phyloP scores from a whole-genome alignment of 2,329 filamentous ascomycete genomes.

The Sodiomyces alkalinus region DNA sequence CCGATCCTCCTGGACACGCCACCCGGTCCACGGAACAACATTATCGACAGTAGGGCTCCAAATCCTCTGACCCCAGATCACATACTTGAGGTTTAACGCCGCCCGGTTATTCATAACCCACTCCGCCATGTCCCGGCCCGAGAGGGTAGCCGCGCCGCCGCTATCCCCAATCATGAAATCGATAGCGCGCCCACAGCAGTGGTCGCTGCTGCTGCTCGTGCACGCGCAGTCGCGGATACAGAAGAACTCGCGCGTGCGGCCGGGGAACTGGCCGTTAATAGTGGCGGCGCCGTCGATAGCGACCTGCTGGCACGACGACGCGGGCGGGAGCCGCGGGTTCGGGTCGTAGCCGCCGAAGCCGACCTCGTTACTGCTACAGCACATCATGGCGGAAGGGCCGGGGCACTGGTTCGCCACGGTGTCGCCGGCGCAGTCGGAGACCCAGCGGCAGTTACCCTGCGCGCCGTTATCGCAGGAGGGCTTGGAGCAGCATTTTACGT shows the following conservation, averaged over 20 bases:
- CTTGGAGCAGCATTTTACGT: slow-evolving; percentile 27
- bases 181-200: slow-evolving; percentile 21
- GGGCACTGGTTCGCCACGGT: slow-evolving; percentile 18
- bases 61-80: slow-evolving; percentile 35
- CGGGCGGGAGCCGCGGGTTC: slow-evolving; percentile 17
- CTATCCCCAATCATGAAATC: slow-evolving; percentile 23
- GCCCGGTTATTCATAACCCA: slow-evolving; percentile 30
- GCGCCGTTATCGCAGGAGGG: slow-evolving; percentile 16
- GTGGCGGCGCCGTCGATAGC: slow-evolving; percentile 19
- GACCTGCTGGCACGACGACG: slow-evolving; percentile 19
- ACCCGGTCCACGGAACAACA: slow-evolving; percentile 22
- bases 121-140: slow-evolving; percentile 28
- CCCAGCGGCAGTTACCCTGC: slow-evolving; percentile 21
- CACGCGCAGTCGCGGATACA: slow-evolving; percentile 19
- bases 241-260: slow-evolving; percentile 17
- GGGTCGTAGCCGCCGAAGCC: slow-evolving; percentile 19
- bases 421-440: slow-evolving; percentile 19
- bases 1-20: slow-evolving; percentile 26
- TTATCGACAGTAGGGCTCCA: slow-evolving; percentile 22
- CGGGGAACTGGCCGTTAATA: slow-evolving; percentile 20
- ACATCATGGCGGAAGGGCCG: slow-evolving; percentile 21
- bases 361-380: slow-evolving; percentile 16
- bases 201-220: slow-evolving; percentile 15
- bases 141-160: slow-evolving; percentile 19
- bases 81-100: slow-evolving; percentile 27